Conservation (phyloP, 805 yeast species). For the Candida krabiensis region DNA sequence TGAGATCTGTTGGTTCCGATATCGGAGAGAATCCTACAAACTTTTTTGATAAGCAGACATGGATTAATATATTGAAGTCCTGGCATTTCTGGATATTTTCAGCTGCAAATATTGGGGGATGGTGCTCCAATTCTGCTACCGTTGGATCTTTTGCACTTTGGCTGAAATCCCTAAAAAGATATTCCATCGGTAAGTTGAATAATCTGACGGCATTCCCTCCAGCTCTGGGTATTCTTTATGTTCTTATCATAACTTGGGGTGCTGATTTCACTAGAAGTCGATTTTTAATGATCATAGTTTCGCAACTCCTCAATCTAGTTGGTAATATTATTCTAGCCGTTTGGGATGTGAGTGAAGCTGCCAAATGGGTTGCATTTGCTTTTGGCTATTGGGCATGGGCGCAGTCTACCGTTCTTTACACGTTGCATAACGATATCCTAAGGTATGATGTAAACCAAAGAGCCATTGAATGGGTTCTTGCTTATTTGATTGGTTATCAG, state of each 20-base stretch:
- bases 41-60: slow-evolving; percentile 35
- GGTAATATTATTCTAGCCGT: slow-evolving; percentile 31
- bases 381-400: slow-evolving; percentile 8
- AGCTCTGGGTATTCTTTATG: slow-evolving; percentile 33
- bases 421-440: slow-evolving; percentile 2
- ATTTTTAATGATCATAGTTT: slow-evolving; percentile 22
- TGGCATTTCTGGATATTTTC: slow-evolving; percentile 35
- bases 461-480: slow-evolving; percentile 3
- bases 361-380: slow-evolving; percentile 33
- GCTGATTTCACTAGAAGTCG: slow-evolving; percentile 14
- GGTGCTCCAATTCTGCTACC: slow-evolving; percentile 27
- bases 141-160: slow-evolving; percentile 32
- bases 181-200: slow-evolving; percentile 33
- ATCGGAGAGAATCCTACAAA: slow-evolving; percentile 38
- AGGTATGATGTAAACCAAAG: slow-evolving; percentile 4
- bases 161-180: slow-evolving; percentile 31
- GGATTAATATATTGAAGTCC: slow-evolving; percentile 42
- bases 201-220: slow-evolving; percentile 48
- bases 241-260: slow-evolving; percentile 23
- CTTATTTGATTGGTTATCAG: slow-evolving; percentile 4
- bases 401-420: slow-evolving; percentile 3
- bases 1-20: slow-evolving; percentile 36
- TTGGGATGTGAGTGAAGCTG: slow-evolving; percentile 47
- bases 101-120: slow-evolving; percentile 31
- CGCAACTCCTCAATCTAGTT: slow-evolving; percentile 42